Base-by-base conservation (phyloP, 371 early-diverging fungal species). In the Mucor ambiguus region DNA sequence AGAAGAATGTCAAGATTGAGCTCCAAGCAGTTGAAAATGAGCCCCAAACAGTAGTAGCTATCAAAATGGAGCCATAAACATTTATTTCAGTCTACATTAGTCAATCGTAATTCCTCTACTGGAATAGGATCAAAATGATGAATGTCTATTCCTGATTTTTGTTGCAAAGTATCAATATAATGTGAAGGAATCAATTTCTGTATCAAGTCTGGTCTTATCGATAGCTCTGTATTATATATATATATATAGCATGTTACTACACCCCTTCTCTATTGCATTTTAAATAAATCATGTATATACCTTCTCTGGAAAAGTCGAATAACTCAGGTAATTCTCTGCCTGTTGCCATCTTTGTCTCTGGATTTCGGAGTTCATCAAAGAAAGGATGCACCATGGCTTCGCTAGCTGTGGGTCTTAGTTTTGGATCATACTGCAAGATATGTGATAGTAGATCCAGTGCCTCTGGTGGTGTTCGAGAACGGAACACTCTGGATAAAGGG, bases 391-490 rank as follows among this genome's bases (percentile, higher is more conserved):
- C 79, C 90, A 99, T 87, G 11, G 97, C 96, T 78, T 97, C 94
- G 70, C 94, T 87, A 18, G 99, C 95, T 20, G 95, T 94, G 63
- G 94, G 84, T 57, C 99, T 88, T 54, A 83, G 76, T 38, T 87
- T 80, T 0, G 99, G 99, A 63, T 97, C 95, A 85, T 99, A 99
- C 64, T 95, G 93, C 49, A 99, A 81, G 64, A 99, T 89, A 60
- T 87, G 89, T 29, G 89, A 82, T 44, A 99, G 85, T 35, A 99
- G 79, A 62, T 95, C 95, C 66, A 97, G 81, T 4, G 96, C 91
- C 63, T 94, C 95, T 58, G 91, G 88, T 33, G 91, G 86, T 44
- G 90, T 87, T 69, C 91, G 84, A 67, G 85, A 82, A 56, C 93
- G 90, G 86, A 96, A 96, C 67, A 93, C 91, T 77, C 89, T 92